These are phyloP conservation scores for Fraxinus sp. DNA, from an alignment of 305 asterid genomes.

Conservation along the genomic window DNA sequence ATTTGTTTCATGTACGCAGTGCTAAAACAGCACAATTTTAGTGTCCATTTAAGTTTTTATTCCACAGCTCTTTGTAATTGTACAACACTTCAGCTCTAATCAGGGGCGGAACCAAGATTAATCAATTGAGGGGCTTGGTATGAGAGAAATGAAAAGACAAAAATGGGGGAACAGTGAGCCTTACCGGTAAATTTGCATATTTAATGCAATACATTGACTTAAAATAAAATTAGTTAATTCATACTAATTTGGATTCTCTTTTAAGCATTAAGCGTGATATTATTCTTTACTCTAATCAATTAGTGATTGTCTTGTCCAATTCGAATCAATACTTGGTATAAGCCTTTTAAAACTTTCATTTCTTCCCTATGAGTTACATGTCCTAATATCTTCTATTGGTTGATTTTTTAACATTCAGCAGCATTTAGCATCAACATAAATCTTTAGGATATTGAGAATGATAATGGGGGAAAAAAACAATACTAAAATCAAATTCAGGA, in stretches of 20 bases:
- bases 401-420: slow-evolving; percentile 1
- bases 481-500: slow-evolving; percentile 9
- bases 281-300: not conserved
- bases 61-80: not conserved
- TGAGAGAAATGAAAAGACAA: not conserved
- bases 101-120: not conserved
- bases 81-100: not conserved
- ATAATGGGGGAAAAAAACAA: not conserved
- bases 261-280: not conserved
- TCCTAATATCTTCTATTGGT: slow-evolving; percentile 4
- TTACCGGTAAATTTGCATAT: not conserved
- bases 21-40: not conserved
- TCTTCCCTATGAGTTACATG: not conserved
- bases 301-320: not conserved
- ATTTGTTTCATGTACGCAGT: not conserved
- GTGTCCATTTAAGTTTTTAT: not conserved
- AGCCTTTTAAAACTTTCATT: not conserved
- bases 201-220: not conserved
- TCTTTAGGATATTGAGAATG: not conserved
- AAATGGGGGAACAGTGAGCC: not conserved
- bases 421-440: not conserved
- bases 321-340: slow-evolving; percentile 11
- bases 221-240: not conserved
- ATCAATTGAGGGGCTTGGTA: not conserved
- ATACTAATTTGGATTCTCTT: not conserved